These are phyloP conservation scores for Trichoderma citrinoviride DNA, from an alignment of 2,329 filamentous ascomycete species.

Conservation along the genomic window DNA sequence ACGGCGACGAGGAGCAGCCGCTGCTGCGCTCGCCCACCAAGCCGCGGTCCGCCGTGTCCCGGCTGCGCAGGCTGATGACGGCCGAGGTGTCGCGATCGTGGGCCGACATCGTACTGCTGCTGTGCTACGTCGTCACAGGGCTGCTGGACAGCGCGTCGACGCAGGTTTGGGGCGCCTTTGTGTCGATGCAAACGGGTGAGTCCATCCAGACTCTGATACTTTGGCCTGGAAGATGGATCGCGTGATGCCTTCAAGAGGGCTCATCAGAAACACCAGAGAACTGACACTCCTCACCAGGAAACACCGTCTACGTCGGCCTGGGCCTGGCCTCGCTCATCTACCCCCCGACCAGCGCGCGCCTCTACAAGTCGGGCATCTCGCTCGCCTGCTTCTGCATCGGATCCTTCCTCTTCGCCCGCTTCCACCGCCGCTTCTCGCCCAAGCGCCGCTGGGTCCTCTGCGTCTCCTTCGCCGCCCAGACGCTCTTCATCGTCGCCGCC, in stretches of 20 bases:
- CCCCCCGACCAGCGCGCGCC: slow-evolving; percentile 30
- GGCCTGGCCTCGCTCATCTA: slow-evolving; percentile 59
- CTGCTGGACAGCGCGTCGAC: slow-evolving; percentile 74
- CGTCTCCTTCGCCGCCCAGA: slow-evolving; percentile 55
- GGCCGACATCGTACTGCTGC: slow-evolving; percentile 66
- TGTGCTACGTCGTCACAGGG: slow-evolving; percentile 75
- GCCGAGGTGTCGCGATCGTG: slow-evolving; percentile 57
- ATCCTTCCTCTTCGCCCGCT: slow-evolving; percentile 66
- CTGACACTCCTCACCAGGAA: slow-evolving; percentile 45
- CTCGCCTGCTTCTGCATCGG: slow-evolving; percentile 70
- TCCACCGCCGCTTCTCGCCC: slow-evolving; percentile 62
- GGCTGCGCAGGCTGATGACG: slow-evolving; percentile 37
- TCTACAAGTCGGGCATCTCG: slow-evolving; percentile 64
- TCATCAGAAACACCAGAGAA: no score
- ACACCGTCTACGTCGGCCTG: slow-evolving; percentile 76
- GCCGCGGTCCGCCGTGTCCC: slow-evolving; percentile 25
- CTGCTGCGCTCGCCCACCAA: slow-evolving; percentile 33
- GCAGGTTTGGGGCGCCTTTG: slow-evolving; percentile 75
- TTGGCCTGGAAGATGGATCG: background rate
- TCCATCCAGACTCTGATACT: slow-evolving; percentile 13
- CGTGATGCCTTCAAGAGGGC: background rate
- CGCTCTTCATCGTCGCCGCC: slow-evolving; percentile 48
- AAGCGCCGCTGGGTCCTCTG: slow-evolving; percentile 64
- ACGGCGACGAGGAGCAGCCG: slow-evolving; percentile 35
- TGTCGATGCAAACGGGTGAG: slow-evolving; percentile 77